Percentiles rank a stretch among this genome's conserved stretches.
Conservation (phyloP, 768 basidiomycete species). For the Kwoniella botswanensis region DNA sequence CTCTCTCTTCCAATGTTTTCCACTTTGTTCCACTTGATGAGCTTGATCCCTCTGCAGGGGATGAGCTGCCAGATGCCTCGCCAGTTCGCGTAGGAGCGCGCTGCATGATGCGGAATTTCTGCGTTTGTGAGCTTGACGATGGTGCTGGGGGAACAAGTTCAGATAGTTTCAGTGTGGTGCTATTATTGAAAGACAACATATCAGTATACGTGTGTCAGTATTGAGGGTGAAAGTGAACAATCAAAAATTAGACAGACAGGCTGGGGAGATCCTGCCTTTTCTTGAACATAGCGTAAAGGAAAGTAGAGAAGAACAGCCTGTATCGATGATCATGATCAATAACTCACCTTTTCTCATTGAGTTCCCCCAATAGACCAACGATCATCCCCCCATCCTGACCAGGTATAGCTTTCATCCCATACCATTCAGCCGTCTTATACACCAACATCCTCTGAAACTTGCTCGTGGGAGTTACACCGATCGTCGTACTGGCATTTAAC, state of each 20-base stretch:
- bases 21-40: conserved; percentile 24
- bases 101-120: conserved; percentile 48
- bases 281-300: too few species aligned
- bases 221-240: too few species aligned
- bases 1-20: conserved; percentile 49
- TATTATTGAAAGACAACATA: conserved; percentile 6
- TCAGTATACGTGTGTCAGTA: too few species aligned
- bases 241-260: too few species aligned
- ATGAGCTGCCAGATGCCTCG: conserved; percentile 13
- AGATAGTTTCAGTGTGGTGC: conserved; percentile 31
- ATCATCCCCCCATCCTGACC: conserved; percentile 37
- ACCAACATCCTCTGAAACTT: conserved; percentile 53
- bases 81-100: conserved; percentile 21
- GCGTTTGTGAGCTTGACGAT: conserved; percentile 19
- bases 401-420: conserved; percentile 48
- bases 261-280: too few species aligned
- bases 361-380: conserved; percentile 34
- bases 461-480: conserved; percentile 32
- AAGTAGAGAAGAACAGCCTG: not conserved
- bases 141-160: conserved; percentile 37
- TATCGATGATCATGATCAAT: not conserved
- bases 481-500: conserved; percentile 17
- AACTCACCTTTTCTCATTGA: conserved; percentile 43
- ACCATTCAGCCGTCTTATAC: conserved; percentile 55
- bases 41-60: conserved; percentile 25